A percentile compares a stretch with the other conserved stretches of the same genome.
Conservation (phyloP, 75 land plant species). For the Azolla pinnata region DNA sequence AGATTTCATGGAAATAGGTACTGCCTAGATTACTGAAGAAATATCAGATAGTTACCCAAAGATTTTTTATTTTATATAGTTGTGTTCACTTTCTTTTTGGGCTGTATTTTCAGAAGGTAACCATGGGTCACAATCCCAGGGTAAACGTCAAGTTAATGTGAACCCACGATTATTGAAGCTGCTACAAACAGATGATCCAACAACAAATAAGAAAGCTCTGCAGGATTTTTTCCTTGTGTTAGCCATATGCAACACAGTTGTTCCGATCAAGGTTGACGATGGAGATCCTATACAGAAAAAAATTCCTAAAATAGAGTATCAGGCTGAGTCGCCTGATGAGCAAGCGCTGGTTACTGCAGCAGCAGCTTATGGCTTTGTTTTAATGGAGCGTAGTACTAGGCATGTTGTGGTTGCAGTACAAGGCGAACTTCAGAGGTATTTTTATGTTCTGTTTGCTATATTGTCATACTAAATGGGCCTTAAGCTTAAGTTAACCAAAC, state of each 20-base stretch:
- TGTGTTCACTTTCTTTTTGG: background rate
- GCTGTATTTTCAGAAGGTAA: background rate
- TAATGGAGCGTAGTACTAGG: slow-evolving; percentile 75
- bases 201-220: slow-evolving; percentile 6
- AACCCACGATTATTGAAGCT: slow-evolving; percentile 10
- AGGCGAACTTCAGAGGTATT: slow-evolving; percentile 71
- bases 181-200: background rate
- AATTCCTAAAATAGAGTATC: slow-evolving; percentile 22
- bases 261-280: slow-evolving; percentile 24
- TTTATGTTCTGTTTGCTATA: background rate
- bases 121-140: too few relatives aligned
- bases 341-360: slow-evolving; percentile 79
- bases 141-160: slow-evolving; percentile 15
- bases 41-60: too few relatives aligned
- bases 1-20: too few relatives aligned
- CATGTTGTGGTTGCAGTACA: slow-evolving; percentile 60
- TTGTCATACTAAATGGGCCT: slow-evolving; percentile 2
- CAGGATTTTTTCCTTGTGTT: slow-evolving; percentile 27
- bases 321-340: slow-evolving; percentile 52
- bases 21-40: too few relatives aligned
- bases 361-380: slow-evolving; percentile 78
- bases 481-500: background rate
- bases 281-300: background rate
- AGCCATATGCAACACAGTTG: slow-evolving; percentile 33
- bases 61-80: background rate